Conservation (phyloP, 176 grass and related monocot species). For the Oryza coarctata region DNA sequence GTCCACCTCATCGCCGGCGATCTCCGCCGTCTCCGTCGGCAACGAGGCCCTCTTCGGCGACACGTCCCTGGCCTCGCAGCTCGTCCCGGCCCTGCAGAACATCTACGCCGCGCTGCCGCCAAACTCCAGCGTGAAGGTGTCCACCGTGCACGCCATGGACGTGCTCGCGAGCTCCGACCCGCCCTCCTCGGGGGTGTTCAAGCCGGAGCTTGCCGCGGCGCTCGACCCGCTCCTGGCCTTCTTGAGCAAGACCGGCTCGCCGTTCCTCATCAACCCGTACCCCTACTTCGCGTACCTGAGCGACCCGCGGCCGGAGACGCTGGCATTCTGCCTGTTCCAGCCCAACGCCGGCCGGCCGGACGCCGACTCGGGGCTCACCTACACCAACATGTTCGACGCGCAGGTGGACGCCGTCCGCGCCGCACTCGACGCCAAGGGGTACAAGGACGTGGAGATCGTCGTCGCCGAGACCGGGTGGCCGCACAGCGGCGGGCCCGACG, state of each 20-base stretch:
- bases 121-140: conserved; percentile 58
- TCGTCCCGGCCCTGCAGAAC: conserved; percentile 74
- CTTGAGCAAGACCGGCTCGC: conserved; percentile 67
- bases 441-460: conserved; percentile 67
- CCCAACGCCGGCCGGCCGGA: conserved; percentile 65
- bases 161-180: conserved; percentile 72
- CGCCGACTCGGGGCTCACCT: conserved; percentile 59
- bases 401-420: conserved; percentile 80
- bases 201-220: conserved; percentile 39
- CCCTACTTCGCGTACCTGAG: conserved; percentile 88
- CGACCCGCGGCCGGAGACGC: conserved; percentile 62
- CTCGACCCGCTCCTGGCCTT: conserved; percentile 72
- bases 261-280: conserved; percentile 89
- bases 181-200: conserved; percentile 63
- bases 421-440: conserved; percentile 75
- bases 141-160: conserved; percentile 77
- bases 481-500: conserved; percentile 63
- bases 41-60: conserved; percentile 86
- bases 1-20: conserved; percentile 28
- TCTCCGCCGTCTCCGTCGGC: conserved; percentile 66
- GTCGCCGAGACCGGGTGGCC: conserved; percentile 97
- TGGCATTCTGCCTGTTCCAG: conserved; percentile 82
- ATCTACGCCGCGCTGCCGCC: conserved; percentile 54
- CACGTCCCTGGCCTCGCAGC: conserved; percentile 48
- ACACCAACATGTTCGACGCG: conserved; percentile 90